Evolutionary conservation across 1,284 basidiomycete genomes (phyloP), one percentile per base, ranked within the genome.

Genomic region (Marasmius tenuissimus): DNA sequence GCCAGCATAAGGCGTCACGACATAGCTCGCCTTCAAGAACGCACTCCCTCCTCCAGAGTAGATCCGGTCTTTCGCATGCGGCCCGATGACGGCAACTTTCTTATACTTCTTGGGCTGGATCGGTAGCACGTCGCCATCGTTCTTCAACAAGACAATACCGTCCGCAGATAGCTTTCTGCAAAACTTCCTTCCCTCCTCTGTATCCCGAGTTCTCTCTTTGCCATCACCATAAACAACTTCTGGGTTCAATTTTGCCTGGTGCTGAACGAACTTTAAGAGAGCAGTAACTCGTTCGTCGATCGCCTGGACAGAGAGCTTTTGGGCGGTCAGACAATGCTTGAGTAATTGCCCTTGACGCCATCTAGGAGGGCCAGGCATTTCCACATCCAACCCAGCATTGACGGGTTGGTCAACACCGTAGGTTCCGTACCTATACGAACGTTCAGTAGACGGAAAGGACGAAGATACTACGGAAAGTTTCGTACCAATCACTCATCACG

Each of bases 1-100:
- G 0, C 86, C 88, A 10, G 85, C 82, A 68, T 80, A 86, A 0
- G 89, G 88, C 3, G 85, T 84, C 37, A 90, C 75, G 53, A 87
- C 83, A 75, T 88, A 93, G 27, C 85, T 87, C 0, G 92, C 79
- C 64, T 87, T 87, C 40, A 94, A 77, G 14, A 85, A 80, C 1
- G 91, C 91, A 47, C 86, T 89, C 7, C 92, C 92, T 20, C 91
- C 92, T 22, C 92, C 92, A 33, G 88, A 88, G 38, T 88, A 82
- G 12, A 88, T 79, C 38, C 82, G 73, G 48, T 82, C 82, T 66
- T 85, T 84, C 20, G 87, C 88, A 70, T 91, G 92, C 0, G 88
- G 86, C 4, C 92, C 92, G 47, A 93, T 86, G 57, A 93, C 83
- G 0, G 88, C 88, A 58, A 92, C 77, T 67, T 81, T 86, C 70